These are phyloP conservation scores for Solanum gracilifrons DNA, from an alignment of 257 asterid genomes.

Conservation along the genomic window DNA sequence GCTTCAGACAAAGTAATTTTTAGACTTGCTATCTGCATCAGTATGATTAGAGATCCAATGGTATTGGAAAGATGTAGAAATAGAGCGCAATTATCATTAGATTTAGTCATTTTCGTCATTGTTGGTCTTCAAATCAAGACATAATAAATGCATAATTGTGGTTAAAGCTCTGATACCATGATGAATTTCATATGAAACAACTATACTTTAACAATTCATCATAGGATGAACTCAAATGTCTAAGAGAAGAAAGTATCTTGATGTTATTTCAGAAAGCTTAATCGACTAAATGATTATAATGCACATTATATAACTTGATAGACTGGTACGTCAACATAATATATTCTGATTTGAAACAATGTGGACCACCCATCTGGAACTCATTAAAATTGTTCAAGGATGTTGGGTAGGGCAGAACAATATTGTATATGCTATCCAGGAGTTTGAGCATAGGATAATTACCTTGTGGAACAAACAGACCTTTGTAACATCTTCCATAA, in stretches of 20 bases:
- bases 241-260: too few relatives aligned
- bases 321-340: too few relatives aligned
- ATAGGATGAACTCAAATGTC: too few relatives aligned
- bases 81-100: too few relatives aligned
- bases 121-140: not conserved
- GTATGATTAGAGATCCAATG: not conserved
- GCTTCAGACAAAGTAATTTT: not conserved
- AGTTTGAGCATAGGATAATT: too few relatives aligned
- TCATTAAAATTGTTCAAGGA: not conserved
- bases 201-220: too few relatives aligned
- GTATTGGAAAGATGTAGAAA: not conserved
- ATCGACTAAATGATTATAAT: too few relatives aligned
- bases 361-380: not conserved
- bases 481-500: not conserved
- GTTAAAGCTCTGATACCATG: not conserved
- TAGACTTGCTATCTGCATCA: not conserved
- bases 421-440: not conserved
- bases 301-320: too few relatives aligned
- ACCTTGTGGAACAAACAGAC: not conserved
- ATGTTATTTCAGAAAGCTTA: too few relatives aligned
- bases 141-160: not conserved
- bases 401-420: not conserved
- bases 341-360: not conserved
- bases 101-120: not conserved
- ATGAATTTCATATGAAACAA: too few relatives aligned